These are phyloP conservation scores for Chamaecyparis obtusa DNA, from an alignment of 75 land plant genomes.

Conservation along the genomic window DNA sequence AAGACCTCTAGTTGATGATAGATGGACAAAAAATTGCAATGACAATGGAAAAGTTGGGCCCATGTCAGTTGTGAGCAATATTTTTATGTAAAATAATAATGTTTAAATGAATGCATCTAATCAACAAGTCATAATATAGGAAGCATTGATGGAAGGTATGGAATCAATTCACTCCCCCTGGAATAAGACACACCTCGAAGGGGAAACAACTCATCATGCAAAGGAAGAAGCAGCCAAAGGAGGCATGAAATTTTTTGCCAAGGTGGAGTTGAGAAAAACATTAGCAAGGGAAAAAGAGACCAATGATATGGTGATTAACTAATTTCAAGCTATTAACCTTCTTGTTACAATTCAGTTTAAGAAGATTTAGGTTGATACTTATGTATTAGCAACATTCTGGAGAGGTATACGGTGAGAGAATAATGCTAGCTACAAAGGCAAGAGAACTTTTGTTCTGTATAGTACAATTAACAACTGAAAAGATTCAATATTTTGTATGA, in stretches of 20 bases:
- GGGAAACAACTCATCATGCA: conserved; percentile 52
- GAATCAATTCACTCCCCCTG: conserved; percentile 48
- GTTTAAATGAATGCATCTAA: background rate
- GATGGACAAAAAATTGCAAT: background rate
- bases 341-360: too few relatives aligned
- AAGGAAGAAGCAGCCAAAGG: conserved; percentile 57
- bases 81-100: background rate
- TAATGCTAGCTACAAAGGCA: conserved; percentile 81
- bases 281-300: conserved; percentile 58
- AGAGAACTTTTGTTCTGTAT: conserved; percentile 78
- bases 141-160: conserved; percentile 51
- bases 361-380: too few relatives aligned
- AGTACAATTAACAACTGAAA: conserved; percentile 53
- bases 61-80: background rate
- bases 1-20: background rate
- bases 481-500: too few relatives aligned
- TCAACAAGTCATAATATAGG: conserved; percentile 31
- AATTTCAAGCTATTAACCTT: too few relatives aligned
- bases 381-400: too few relatives aligned
- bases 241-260: conserved; percentile 41
- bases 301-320: conserved; percentile 91
- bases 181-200: conserved; percentile 48
- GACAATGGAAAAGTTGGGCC: background rate
- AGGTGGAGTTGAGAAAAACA: conserved; percentile 59
- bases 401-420: conserved; percentile 91